Conservation (phyloP, 345 rosid genomes). For the Eucalyptus grandis region DNA sequence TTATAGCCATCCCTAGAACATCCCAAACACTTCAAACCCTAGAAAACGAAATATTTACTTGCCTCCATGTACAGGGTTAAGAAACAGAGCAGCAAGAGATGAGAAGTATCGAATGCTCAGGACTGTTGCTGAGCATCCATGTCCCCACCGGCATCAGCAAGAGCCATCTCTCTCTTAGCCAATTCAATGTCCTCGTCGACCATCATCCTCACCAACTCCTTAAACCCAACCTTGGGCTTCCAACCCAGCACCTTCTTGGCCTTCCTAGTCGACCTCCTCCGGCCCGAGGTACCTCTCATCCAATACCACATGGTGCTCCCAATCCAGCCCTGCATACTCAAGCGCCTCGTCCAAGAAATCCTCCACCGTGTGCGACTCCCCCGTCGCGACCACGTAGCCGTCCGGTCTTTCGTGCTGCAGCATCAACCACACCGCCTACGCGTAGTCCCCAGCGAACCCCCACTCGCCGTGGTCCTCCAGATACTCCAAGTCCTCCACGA, state of each 20-base stretch:
- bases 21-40: neutral
- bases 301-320: constrained; percentile 46
- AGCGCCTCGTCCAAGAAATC: constrained; percentile 75
- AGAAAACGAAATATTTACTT: neutral
- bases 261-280: constrained; percentile 40
- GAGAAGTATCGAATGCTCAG: neutral
- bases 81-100: neutral
- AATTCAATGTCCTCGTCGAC: constrained; percentile 66
- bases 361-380: constrained; percentile 79
- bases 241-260: constrained; percentile 43
- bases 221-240: constrained; percentile 70
- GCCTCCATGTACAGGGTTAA: neutral
- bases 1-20: neutral
- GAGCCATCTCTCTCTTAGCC: constrained; percentile 84
- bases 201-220: constrained; percentile 86
- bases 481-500: constrained; percentile 67
- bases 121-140: constrained; percentile 80
- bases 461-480: constrained; percentile 43
- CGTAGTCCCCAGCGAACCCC: constrained; percentile 93
- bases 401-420: constrained; percentile 81
- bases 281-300: constrained; percentile 48
- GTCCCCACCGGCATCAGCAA: constrained; percentile 82
- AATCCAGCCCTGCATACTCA: constrained; percentile 40
- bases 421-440: constrained; percentile 99
- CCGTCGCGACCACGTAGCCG: constrained; percentile 86